Base-by-base conservation (phyloP, 306 rosid species). In the Trichosanthes truncata region DNA sequence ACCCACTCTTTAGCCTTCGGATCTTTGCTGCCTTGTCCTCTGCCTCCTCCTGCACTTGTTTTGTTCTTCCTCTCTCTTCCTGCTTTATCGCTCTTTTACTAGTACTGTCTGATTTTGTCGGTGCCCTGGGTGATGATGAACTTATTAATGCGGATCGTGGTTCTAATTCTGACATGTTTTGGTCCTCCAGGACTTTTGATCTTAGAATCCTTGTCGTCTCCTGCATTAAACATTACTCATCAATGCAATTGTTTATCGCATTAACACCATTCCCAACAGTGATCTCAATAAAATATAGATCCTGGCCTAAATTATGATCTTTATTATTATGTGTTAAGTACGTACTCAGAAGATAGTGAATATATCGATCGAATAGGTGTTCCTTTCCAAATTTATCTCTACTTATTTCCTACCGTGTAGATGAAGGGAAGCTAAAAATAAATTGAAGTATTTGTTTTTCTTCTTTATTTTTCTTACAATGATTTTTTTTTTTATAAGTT, bases 1-100 rank as follows among this genome's bases (percentile, higher is more conserved):
- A 93, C 20, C 97, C 97, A 85, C 97, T 95, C 89, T 81, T 89
- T 76, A 93, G 83, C 83, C 90, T 91, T 73, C 81, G 83, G 73
- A 90, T 91, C 81, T 36, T 93, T 60, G 92, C 82, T 53, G 90
- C 96, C 88, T 84, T 88, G 84, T 85, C 85, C 87, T 94, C 90
- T 46, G 31, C 76, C 35, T 25, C 60, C 43, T 52, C 72, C 11
- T 77, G 52, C 66, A 38, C 55, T 75, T 76, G 20, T 68, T 11
- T 76, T 41, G 63, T 83, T 82, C 66, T 35, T 80, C 14, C 35
- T 80, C 56, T 76, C 67, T 74, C 82, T 61, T 79, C 66, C 52
- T 83, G 79, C 75, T 82, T 72, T 38, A n/a, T 82, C 35, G 78
- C 82, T 25, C 80, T 84, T 60, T 74, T 89, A 36, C 3, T 36